Base-by-base conservation (phyloP, 257 asterid genomes). In the Paulownia fortunei region DNA sequence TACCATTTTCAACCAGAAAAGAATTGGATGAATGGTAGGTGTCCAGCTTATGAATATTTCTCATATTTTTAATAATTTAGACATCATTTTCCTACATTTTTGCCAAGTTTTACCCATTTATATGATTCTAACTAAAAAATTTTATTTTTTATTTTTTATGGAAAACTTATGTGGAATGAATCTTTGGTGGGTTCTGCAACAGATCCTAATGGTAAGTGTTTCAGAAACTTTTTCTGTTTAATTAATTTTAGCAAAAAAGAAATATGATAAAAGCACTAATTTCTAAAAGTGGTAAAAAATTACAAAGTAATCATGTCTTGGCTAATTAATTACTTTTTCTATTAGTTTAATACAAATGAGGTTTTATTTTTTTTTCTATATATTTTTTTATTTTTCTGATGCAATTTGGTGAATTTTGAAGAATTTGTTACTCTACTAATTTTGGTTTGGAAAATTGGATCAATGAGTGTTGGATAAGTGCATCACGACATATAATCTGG, bases 161-260 rank as follows among this genome's bases (percentile, higher is more conserved):
- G 11, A 60, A 80, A 59, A 2, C 49, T 32, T 18, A 18, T 18
- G 52, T 65, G 74, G 83, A 80, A 55, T 68, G 60, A 59, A 60
- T 65, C 69, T 78, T 30, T 60, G 73, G 74, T 76, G 85, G 80
- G 9, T 55, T 76, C 87, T 76, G 73, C 84, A 26, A 34, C 88
- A 92, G 97, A 92, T 92, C 97, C 97, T 84, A 78, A 92, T 84
- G 97, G 97, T 92, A 79, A 72, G 93, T 82, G 34, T 5, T 59
- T 60, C 69, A 1, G 24, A 13, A 36, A 0, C 26, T 9, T 26
- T 34, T 5, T 58, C 15, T 74, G 3, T 24, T 36, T 44, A 67
- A 51, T 71, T 32, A 66, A 66, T 41, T n/a, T 21, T 41, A 23
- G 11, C 54, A 19, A 9, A 19, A 10, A 10, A 36, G 6, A 36